phyloP scores from a whole-genome alignment of 495 filamentous ascomycete species.

The Bacidia rubella region DNA sequence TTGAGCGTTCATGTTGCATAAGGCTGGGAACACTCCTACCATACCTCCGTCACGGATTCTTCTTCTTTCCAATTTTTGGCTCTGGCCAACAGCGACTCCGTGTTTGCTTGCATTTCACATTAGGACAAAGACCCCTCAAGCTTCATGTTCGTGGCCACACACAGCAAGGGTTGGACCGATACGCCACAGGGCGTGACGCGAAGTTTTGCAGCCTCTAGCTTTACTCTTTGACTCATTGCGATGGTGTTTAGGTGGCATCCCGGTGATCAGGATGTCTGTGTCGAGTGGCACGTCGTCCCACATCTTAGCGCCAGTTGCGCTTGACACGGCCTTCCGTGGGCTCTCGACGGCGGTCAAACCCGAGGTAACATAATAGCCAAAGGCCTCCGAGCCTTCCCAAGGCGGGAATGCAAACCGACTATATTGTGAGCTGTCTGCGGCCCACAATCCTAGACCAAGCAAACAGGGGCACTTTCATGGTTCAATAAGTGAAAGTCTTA shows the following conservation, averaged over 20 bases:
- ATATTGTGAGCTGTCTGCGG: conserved; percentile 56
- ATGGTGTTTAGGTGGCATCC: conserved; percentile 35
- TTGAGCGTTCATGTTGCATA: no score
- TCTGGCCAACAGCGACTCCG: conserved; percentile 29
- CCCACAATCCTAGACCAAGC: conserved; percentile 40
- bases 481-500: conserved; percentile 43
- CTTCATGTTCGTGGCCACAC: conserved; percentile 39
- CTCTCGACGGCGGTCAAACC: no score
- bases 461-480: conserved; percentile 46
- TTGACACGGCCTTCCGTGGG: conserved; percentile 8
- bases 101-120: conserved; percentile 22
- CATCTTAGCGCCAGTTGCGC: conserved; percentile 32
- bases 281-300: conserved; percentile 35
- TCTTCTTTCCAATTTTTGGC: no score
- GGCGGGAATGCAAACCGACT: conserved; percentile 65
- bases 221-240: conserved; percentile 26
- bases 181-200: conserved; percentile 26
- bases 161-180: conserved; percentile 32
- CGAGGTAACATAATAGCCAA: no score
- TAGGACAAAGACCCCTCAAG: conserved; percentile 26
- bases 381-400: conserved; percentile 53
- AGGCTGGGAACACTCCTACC: no score
- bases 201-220: conserved; percentile 28
- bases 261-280: conserved; percentile 34
- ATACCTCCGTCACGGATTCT: no score